phyloP scores from a whole-genome alignment of 2,329 filamentous ascomycete genomes.

The Monosporascus sp. region DNA sequence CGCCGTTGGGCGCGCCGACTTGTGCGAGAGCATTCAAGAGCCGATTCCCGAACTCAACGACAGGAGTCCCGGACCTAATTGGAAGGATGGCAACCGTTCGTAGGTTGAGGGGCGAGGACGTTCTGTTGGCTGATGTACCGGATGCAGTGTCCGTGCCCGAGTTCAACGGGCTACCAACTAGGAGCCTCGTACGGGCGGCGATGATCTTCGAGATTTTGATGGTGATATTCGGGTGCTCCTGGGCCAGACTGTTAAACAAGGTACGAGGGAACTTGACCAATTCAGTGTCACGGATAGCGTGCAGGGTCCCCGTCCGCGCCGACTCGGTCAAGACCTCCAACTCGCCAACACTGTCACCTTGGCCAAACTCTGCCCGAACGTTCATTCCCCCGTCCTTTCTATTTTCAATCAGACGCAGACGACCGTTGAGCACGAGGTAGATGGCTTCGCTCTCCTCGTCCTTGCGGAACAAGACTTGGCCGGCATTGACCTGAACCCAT shows the following conservation, averaged over 20 bases:
- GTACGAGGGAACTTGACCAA: slow-evolving; percentile 93
- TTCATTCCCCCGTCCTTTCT: slow-evolving; percentile 75
- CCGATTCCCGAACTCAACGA: slow-evolving; percentile 89
- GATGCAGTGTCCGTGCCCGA: slow-evolving; percentile 57
- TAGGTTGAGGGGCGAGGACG: slow-evolving; percentile 84
- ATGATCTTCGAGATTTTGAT: slow-evolving; percentile 99
- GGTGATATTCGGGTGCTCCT: slow-evolving; percentile 95
- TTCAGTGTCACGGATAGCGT: slow-evolving; percentile 95
- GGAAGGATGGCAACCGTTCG: slow-evolving; percentile 89
- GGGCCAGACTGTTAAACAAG: slow-evolving; percentile 93
- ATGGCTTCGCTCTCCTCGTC: slow-evolving; percentile 96
- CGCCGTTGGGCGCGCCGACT: slow-evolving; percentile 82
- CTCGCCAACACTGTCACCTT: slow-evolving; percentile 96
- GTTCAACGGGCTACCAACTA: slow-evolving; percentile 75
- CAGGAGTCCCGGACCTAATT: slow-evolving; percentile 84
- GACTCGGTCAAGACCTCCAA: slow-evolving; percentile 96
- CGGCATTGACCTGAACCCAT: slow-evolving; percentile 95
- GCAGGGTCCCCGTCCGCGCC: slow-evolving; percentile 79
- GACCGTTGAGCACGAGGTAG: slow-evolving; percentile 93
- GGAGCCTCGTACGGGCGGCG: slow-evolving; percentile 83
- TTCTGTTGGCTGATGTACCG: slow-evolving; percentile 56
- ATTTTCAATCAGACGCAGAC: slow-evolving; percentile 79
- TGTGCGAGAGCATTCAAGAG: slow-evolving; percentile 84
- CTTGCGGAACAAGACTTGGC: slow-evolving; percentile 90
- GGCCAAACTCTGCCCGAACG: slow-evolving; percentile 87